Evolutionary conservation across 2,329 filamentous ascomycete species (phyloP), one percentile per base, ranked within the genome.

Genomic region (Chrysosporium keratinophilum): DNA sequence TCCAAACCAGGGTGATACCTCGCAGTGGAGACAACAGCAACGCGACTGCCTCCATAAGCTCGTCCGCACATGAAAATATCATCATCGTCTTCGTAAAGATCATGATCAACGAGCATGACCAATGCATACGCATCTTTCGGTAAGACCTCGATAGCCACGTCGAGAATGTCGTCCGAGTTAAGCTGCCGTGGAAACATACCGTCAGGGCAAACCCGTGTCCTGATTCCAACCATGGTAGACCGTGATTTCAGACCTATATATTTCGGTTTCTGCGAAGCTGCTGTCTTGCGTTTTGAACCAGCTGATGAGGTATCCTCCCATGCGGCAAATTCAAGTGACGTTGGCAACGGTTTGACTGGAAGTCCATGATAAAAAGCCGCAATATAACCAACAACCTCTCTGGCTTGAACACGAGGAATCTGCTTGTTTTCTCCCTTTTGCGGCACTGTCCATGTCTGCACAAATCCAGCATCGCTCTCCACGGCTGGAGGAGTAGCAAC

Each of bases 41-140:
- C 76, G 3, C 83, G 72, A 54, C 77, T 81, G 0, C 76, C 79
- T 0, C 83, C 83, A 62, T 82, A 87, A 0, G 83, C 82, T 28
- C 82, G 69, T 0, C 83, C 83, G 57, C 82, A 84, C 51, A 78
- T 80, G 60, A 85, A 87, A 17, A 81, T 76, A 56, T 86, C 83
- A 0, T 84, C 78, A 0, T 83, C 79, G 48, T 76, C 75, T 59
- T 85, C 81, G 61, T 81, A 85, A 12, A 85, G 66, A 61, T 86
- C 83, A n/a, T 83, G 77, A 34, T 81, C 69, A 0, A 78, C 67
- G 0, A 85, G 61, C 35, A 86, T 63, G 0, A 82, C 61, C 1
- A 84, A 62, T 0, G 81, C 73, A 55, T 82, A 81, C 0, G 81
- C 82, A 59, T 85, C 77, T 0, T 60, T 49, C 0, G 81, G 81